These are phyloP conservation scores for Aureobasidium sp. DNA, from an alignment of 2,329 filamentous ascomycete genomes.

Conservation along the genomic window DNA sequence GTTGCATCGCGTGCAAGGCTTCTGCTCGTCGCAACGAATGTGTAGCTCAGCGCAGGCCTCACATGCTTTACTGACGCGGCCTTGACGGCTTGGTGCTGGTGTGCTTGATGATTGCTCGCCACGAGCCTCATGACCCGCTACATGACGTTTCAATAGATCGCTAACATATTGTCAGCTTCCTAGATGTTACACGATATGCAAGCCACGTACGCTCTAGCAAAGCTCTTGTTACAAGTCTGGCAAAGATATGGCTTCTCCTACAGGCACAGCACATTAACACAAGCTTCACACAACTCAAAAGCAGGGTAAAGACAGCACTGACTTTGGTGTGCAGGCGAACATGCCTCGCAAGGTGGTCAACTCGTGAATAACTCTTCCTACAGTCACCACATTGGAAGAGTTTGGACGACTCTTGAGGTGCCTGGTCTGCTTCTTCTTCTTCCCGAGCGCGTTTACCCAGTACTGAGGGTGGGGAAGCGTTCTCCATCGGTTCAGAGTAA, in stretches of 20 bases:
- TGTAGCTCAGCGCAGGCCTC: constrained; percentile 47
- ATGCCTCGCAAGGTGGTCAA: constrained; percentile 47
- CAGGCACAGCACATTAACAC: constrained; percentile 4
- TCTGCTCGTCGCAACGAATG: constrained; percentile 48
- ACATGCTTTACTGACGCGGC: constrained; percentile 45
- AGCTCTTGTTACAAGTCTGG: constrained; percentile 40
- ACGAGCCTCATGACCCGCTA: constrained; percentile 37
- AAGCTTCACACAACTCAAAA: neutral
- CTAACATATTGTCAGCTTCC: constrained; percentile 21
- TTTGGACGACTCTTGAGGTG: constrained; percentile 14
- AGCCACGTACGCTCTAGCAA: constrained; percentile 36
- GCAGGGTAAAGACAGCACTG: neutral
- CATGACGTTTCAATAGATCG: constrained; percentile 47
- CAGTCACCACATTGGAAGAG: constrained; percentile 48
- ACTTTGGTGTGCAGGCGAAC: constrained; percentile 40
- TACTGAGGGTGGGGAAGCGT: constrained; percentile 16
- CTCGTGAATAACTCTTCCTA: constrained; percentile 45
- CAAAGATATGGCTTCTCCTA: constrained; percentile 42
- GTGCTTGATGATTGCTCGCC: constrained; percentile 29
- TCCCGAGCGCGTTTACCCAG: constrained; percentile 17
- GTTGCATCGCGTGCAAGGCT: constrained; percentile 47
- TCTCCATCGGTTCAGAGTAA: constrained; percentile 3
- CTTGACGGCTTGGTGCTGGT: constrained; percentile 28
- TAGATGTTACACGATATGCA: constrained; percentile 13
- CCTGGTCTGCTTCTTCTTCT: neutral